phyloP scores from a whole-genome alignment of 2,329 filamentous ascomycete genomes.

The Sporothrix luriei region DNA sequence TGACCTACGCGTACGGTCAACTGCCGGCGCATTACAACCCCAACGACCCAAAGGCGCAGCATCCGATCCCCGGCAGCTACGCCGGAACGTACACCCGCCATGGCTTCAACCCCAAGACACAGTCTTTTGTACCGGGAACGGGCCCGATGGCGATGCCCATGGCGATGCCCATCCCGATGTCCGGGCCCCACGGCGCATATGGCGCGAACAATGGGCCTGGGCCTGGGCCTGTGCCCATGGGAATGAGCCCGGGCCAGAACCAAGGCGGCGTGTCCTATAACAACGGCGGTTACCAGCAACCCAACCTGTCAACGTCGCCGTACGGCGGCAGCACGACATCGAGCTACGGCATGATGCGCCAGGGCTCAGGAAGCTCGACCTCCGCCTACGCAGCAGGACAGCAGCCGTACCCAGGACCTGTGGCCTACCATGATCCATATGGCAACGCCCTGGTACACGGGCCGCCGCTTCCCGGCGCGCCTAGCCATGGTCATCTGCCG shows the following conservation, averaged over 20 bases:
- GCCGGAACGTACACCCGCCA: constrained; percentile 63
- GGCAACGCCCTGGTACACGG: constrained; percentile 19
- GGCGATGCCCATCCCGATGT: constrained; percentile 45
- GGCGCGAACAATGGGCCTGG: constrained; percentile 18
- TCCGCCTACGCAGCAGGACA: constrained; percentile 52
- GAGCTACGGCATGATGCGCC: constrained; percentile 59
- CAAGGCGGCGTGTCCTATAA: constrained; percentile 47
- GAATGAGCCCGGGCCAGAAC: constrained; percentile 35
- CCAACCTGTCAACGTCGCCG: constrained; percentile 43
- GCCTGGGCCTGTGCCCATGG: constrained; percentile 10
- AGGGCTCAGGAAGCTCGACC: constrained; percentile 59
- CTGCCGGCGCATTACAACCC: constrained; percentile 70
- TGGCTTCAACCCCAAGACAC: constrained; percentile 90
- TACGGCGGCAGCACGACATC: constrained; percentile 47
- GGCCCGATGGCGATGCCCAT: constrained; percentile 54
- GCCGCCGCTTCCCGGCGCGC: not conserved
- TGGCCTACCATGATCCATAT: constrained; percentile 21
- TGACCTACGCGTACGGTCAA: constrained; percentile 77
- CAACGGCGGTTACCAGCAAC: constrained; percentile 50
- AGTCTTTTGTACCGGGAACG: constrained; percentile 78
- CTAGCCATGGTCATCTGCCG: constrained; percentile 1
- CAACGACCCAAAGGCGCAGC: constrained; percentile 72
- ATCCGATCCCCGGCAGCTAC: constrained; percentile 82
- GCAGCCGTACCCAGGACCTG: constrained; percentile 28
- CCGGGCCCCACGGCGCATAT: not conserved